Base-by-base conservation (phyloP, 352 stramenopile genomes). In the Pythium oligandrum region DNA sequence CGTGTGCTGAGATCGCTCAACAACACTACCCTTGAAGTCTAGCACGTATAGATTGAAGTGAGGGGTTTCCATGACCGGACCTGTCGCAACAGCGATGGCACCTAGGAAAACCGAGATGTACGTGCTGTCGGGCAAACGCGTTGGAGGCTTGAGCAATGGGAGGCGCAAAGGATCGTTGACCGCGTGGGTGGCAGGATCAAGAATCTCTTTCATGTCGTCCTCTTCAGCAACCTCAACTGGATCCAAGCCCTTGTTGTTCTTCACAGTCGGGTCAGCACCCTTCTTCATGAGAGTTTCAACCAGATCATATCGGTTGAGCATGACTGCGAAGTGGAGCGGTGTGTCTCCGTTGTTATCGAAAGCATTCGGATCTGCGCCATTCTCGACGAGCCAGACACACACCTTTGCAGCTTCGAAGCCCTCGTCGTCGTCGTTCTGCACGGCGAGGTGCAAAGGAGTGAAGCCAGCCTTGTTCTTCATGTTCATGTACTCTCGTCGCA, bases 381-480 rank as follows among this genome's bases (percentile, higher is more conserved):
- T 92, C 60, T 95, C 85, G 59, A 93, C 88, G 6, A 95, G 77
- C 85, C 85, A 95, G 17, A 95, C 80, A 37, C 73, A 77, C 6
- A 90, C 80, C 67, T 95, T 95, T 9, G 81, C 83, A 7, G 85
- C 85, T 48, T 93, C 85, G 40, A 95, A 93, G n/a, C 85, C 85
- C 66, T 95, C 85, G 44, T 95, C 84, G 52, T 95, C 85, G 36
- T 92, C 79, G 57, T 95, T 95, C 62, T 95, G 85, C 8, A 95
- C 80, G 3, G 73, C 73, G 12, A 93, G 59, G 43, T 95, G 85
- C 47, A 95, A 69, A 3, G 80, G 78, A 4, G 80, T 88, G 51
- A 93, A 90, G 26, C 83, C 83, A 8, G 74, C 51, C 49, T 88
- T 89, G 73, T 97, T 96, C 59, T 83, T 86, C 77, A 92, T 83